Percentiles rank a stretch among this genome's conserved stretches.
phyloP scores from a whole-genome alignment of 768 basidiomycete genomes.

The Rhodotorula toruloides region DNA sequence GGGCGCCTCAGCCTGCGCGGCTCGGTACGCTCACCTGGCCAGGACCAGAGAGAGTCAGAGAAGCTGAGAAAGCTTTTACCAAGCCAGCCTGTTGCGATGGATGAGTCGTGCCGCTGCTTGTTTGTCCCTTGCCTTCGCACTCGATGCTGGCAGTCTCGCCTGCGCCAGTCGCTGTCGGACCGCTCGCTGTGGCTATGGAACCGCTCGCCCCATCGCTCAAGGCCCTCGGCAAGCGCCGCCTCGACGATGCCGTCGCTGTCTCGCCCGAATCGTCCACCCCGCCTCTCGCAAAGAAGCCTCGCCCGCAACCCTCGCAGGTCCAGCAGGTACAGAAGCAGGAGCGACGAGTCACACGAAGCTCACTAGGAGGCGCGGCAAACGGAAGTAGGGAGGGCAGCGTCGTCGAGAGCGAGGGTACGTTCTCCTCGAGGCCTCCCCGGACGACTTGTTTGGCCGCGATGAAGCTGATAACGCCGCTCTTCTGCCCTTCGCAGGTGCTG shows the following conservation, averaged over 20 bases:
- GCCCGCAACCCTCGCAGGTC: background rate
- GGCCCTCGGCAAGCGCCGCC: conserved; percentile 23
- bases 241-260: background rate
- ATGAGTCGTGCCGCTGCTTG: too few relatives aligned
- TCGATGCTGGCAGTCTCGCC: too few relatives aligned
- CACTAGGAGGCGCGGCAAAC: background rate
- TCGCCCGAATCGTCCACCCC: background rate
- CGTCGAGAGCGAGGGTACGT: background rate
- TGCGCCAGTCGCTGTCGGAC: too few relatives aligned
- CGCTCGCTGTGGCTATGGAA: too few relatives aligned
- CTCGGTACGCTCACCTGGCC: too few relatives aligned
- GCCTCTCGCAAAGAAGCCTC: background rate
- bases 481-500: background rate
- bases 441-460: background rate
- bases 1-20: too few relatives aligned
- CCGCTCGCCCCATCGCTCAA: conserved; percentile 19
- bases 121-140: too few relatives aligned
- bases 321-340: background rate
- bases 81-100: too few relatives aligned
- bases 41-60: too few relatives aligned
- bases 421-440: background rate
- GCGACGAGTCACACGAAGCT: conserved; percentile 8
- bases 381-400: background rate
- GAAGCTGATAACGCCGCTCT: background rate
- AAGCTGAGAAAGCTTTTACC: too few relatives aligned